A percentile compares a stretch with the other conserved stretches of the same genome.
These are phyloP conservation scores for Ophioceras dolichostomum DNA, from an alignment of 2,329 filamentous ascomycete genomes.

Conservation along the genomic window DNA sequence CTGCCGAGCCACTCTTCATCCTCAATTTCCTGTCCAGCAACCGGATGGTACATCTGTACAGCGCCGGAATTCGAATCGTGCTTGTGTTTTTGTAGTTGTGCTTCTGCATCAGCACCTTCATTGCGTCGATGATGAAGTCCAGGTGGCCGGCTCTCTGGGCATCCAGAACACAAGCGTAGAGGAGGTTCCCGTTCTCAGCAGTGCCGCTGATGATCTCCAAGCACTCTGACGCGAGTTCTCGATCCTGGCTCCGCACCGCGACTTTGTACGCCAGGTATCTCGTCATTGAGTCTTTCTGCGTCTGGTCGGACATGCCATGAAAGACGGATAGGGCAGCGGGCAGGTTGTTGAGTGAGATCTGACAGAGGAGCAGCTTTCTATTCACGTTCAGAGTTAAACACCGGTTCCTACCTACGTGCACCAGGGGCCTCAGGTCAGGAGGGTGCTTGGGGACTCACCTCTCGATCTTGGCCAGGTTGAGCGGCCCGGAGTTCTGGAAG, in stretches of 20 bases:
- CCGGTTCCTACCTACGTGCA: no score
- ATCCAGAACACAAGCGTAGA: slow-evolving; percentile 74
- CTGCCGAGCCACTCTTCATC: slow-evolving; percentile 10
- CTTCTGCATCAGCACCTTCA: slow-evolving; percentile 48
- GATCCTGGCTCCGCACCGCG: slow-evolving; percentile 46
- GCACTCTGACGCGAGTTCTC: slow-evolving; percentile 47
- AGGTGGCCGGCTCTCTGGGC: slow-evolving; percentile 55
- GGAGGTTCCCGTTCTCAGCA: slow-evolving; percentile 43
- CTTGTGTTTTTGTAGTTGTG: slow-evolving; percentile 32
- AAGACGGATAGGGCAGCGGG: slow-evolving; percentile 42
- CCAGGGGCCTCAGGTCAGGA: no score
- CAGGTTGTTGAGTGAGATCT: slow-evolving; percentile 44
- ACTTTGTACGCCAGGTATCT: slow-evolving; percentile 67
- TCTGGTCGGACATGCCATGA: slow-evolving; percentile 42
- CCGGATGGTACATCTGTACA: slow-evolving; percentile 50
- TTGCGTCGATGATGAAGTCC: slow-evolving; percentile 40
- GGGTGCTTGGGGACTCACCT: slow-evolving; percentile 39
- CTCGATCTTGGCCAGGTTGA: slow-evolving; percentile 56
- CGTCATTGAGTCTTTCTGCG: slow-evolving; percentile 51
- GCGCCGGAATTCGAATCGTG: slow-evolving; percentile 45
- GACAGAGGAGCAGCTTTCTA: slow-evolving; percentile 64
- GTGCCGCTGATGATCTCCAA: slow-evolving; percentile 46
- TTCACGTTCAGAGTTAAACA: slow-evolving; percentile 3
- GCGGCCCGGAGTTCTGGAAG: slow-evolving; percentile 52
- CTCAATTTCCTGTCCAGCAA: slow-evolving; percentile 31